Percentiles rank a stretch among this genome's conserved stretches.
Conservation (phyloP, 2,329 filamentous ascomycete genomes). For the Ceratocystis lukuohia region DNA sequence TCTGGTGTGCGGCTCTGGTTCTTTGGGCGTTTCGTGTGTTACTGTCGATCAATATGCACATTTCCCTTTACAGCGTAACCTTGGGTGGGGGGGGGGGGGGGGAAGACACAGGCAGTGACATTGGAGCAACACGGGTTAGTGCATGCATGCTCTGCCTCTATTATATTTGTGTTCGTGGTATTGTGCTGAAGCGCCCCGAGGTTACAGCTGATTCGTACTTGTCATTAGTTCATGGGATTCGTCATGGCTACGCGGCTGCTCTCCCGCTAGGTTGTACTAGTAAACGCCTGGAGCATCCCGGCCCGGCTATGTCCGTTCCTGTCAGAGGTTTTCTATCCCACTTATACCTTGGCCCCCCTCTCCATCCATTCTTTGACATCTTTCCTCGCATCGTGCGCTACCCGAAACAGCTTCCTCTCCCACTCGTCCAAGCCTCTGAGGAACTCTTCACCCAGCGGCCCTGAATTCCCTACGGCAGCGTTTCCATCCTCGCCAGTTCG, state of each 20-base stretch:
- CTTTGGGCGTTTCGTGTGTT: neutral
- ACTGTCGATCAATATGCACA: neutral
- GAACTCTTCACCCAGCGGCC: conserved; percentile 58
- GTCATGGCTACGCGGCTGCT: neutral
- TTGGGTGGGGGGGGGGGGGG: too few relatives aligned
- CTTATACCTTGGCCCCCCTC: conserved; percentile 32
- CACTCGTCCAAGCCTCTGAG: conserved; percentile 78
- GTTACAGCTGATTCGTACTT: neutral
- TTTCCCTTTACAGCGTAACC: neutral
- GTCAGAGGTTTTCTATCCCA: neutral
- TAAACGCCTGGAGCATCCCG: neutral
- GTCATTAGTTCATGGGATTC: neutral
- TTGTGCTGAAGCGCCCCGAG: neutral
- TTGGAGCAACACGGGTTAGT: neutral
- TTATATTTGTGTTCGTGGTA: neutral
- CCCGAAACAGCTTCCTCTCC: conserved; percentile 64
- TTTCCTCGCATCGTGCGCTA: conserved; percentile 61
- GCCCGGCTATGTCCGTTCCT: neutral
- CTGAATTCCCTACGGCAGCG: conserved; percentile 26
- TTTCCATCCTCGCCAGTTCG: conserved; percentile 54
- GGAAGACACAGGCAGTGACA: neutral
- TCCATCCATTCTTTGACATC: conserved; percentile 58
- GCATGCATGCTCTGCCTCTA: neutral
- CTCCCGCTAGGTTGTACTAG: neutral
- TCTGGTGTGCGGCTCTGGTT: neutral